A percentile compares a stretch with the other conserved stretches of the same genome.
Conservation (phyloP, 1,284 basidiomycete genomes). For the Cutaneotrichosporon sp. region DNA sequence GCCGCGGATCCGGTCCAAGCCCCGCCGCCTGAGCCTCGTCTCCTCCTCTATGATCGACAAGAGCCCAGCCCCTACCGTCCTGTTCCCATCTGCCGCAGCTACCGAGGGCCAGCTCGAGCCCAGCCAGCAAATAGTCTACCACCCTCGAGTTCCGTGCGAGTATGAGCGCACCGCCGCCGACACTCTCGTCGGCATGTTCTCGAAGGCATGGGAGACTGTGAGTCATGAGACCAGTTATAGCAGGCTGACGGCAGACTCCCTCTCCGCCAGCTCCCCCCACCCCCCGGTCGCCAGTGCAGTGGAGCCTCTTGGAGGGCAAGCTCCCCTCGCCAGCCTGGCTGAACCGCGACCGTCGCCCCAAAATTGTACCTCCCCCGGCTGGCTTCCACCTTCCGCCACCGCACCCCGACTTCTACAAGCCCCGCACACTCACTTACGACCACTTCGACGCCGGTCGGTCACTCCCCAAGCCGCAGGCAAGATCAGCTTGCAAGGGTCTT, state of each 20-base stretch:
- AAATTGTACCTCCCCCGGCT: neutral
- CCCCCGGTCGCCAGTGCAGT: neutral
- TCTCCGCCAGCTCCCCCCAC: neutral
- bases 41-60: neutral
- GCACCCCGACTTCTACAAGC: too few relatives aligned
- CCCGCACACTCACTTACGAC: too few relatives aligned
- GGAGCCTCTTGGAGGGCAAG: neutral
- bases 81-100: neutral
- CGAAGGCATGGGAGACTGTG: neutral
- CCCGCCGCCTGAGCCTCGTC: too few relatives aligned
- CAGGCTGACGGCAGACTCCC: neutral
- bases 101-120: neutral
- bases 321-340: conserved; percentile 1
- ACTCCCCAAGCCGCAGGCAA: too few relatives aligned
- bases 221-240: neutral
- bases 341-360: neutral
- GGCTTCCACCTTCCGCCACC: neutral
- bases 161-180: neutral
- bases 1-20: too few relatives aligned
- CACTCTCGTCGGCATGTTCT: neutral
- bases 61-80: neutral
- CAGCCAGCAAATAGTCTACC: neutral
- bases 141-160: neutral
- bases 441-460: too few relatives aligned
- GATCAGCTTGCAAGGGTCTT: too few relatives aligned